phyloP scores from a whole-genome alignment of 1,284 basidiomycete species.

The Apiotrichum brassicae region DNA sequence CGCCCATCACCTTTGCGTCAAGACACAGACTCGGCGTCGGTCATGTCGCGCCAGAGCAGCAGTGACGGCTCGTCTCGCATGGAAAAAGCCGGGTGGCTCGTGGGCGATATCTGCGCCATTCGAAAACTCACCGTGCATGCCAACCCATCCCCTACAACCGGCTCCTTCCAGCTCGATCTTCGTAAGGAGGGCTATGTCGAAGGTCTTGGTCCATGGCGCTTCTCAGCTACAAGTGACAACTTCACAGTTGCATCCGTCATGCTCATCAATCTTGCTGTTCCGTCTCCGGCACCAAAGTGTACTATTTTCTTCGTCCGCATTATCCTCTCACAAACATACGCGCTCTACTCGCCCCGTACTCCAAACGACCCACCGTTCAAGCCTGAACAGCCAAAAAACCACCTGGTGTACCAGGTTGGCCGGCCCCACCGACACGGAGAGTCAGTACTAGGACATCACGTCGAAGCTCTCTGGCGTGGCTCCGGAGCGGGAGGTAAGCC shows the following conservation, averaged over 20 bases:
- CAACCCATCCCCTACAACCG: constrained; percentile 31
- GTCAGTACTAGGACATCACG: constrained; percentile 23
- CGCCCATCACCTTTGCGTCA: constrained; percentile 8
- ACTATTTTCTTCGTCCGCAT: constrained; percentile 44
- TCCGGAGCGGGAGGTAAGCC: constrained; percentile 22
- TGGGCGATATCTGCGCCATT: constrained; percentile 35
- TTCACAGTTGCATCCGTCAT: constrained; percentile 40
- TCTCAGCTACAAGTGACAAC: constrained; percentile 37
- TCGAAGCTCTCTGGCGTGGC: constrained; percentile 38
- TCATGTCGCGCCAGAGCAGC: constrained; percentile 9
- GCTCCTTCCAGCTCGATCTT: constrained; percentile 31
- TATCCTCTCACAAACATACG: constrained; percentile 36
- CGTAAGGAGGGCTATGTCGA: constrained; percentile 40
- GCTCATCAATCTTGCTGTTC: constrained; percentile 29
- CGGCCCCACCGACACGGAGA: constrained; percentile 27
- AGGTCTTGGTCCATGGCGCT: constrained; percentile 40
- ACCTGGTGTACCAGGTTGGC: constrained; percentile 39
- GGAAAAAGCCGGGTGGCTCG: constrained; percentile 36
- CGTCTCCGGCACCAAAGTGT: constrained; percentile 29
- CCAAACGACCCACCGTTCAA: constrained; percentile 30
- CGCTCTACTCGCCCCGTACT: constrained; percentile 35
- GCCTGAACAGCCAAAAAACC: constrained; percentile 29
- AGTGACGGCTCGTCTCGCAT: constrained; percentile 4
- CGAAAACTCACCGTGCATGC: constrained; percentile 37
- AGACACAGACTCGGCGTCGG: constrained; percentile 8